These are phyloP conservation scores for Combretum micranthum DNA, from an alignment of 345 rosid genomes.

Conservation along the genomic window DNA sequence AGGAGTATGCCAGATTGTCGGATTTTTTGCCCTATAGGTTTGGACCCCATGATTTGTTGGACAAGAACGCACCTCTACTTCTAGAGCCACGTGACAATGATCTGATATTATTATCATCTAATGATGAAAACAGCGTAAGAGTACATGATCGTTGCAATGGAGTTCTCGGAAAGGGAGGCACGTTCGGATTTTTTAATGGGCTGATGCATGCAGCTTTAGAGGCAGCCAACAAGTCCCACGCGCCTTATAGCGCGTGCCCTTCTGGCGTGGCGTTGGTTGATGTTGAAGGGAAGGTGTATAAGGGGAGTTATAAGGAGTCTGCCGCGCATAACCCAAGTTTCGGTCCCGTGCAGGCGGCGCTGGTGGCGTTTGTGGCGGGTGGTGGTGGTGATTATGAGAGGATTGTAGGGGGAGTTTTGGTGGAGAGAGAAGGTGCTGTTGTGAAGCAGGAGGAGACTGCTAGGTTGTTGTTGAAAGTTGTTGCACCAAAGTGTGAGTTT, in stretches of 20 bases:
- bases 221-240: constrained; percentile 79
- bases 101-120: constrained; percentile 14
- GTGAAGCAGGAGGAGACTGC: constrained; percentile 72
- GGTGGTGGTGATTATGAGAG: constrained; percentile 73
- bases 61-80: constrained; percentile 47
- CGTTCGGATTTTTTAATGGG: constrained; percentile 2
- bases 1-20: constrained; percentile 34
- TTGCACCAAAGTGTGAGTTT: constrained; percentile 71
- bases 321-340: constrained; percentile 96
- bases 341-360: constrained; percentile 89
- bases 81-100: constrained; percentile 58
- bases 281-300: constrained; percentile 61
- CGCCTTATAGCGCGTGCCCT: constrained; percentile 84
- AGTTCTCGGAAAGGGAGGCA: no score
- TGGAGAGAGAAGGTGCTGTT: constrained; percentile 63
- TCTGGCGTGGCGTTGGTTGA: constrained; percentile 83
- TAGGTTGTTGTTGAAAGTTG: constrained; percentile 48
- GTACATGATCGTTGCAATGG: no score
- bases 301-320: constrained; percentile 83
- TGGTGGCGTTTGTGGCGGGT: constrained; percentile 57
- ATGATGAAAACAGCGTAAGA: no score
- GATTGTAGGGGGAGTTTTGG: constrained; percentile 61
- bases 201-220: constrained; percentile 46
- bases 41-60: constrained; percentile 77
- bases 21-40: constrained; percentile 64